Evolutionary conservation across 1,139 yeast genomes (phyloP), one percentile per base, ranked within the genome.

Genomic region (Scheffersomyces quercinus): DNA sequence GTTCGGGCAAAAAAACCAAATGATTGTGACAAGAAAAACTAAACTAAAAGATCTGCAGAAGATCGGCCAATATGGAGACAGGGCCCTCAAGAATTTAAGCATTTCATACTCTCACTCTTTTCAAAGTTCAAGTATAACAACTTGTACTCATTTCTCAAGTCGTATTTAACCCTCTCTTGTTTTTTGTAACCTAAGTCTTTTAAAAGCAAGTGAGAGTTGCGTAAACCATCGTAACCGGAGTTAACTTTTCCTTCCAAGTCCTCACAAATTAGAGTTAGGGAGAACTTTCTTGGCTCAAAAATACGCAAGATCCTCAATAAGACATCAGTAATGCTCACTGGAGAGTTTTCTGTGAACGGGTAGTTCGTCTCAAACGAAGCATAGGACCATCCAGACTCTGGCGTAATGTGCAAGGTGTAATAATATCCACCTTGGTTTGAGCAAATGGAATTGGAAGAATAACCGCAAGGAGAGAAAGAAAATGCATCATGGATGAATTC

Each of bases 401-500:
- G 99, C 0, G 99, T 93, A 35, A 93, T 88, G 64, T 93, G 99
- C 49, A 91, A 75, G 13, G 98, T 93, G 62, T 88, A 90, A 69
- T 91, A 93, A 62, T 79, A 79, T 20, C 79, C 79, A 15, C 73
- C 77, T 37, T 71, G 68, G 38, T 68, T 73, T 43, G 79, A 70
- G 41, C 87, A 66, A 38, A 89, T 70, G 26, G 95, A 85, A 65
- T 93, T 93, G 40, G 97, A 88, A 2, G 97, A 88, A 61, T 82
- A 93, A 12, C 99, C 99, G 66, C 98, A 93, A 2, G 99, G 99
- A n/a, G 88, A 74, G 64, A 93, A 93, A 28, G 95, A 85, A 68
- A 90, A 93, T 4, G 97, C 88, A 69, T 91, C 98, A 57, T 84
- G 89, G 60, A 79, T 55, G 44, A 73, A 79, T 12, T 52, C 52